Percentiles rank a stretch among this genome's conserved stretches.
Conservation (phyloP, 2,329 filamentous ascomycete genomes). For the Calonectria pteridis region DNA sequence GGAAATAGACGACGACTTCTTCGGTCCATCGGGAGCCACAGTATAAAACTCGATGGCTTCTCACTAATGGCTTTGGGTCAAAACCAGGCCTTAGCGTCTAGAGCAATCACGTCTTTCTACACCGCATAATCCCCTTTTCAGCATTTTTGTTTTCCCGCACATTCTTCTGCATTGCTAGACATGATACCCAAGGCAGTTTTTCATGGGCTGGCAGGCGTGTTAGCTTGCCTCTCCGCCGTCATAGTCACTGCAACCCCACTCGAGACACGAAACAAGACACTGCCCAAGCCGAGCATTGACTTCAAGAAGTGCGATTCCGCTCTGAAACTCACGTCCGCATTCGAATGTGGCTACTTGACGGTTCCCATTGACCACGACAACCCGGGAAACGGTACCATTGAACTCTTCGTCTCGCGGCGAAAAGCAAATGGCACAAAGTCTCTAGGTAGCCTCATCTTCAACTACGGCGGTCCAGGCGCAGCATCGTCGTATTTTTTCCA, state of each 20-base stretch:
- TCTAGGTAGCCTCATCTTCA: conserved; percentile 35
- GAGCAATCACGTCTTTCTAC: background rate
- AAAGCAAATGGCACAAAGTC: background rate
- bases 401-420: background rate
- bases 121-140: background rate
- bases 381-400: background rate
- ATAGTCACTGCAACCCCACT: background rate
- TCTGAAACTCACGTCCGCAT: background rate
- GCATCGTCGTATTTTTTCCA: conserved; percentile 23
- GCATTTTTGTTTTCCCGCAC: background rate
- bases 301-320: background rate
- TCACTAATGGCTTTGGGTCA: background rate
- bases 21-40: background rate
- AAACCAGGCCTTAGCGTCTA: background rate
- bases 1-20: background rate
- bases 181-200: background rate
- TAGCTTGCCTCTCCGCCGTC: background rate
- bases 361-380: conserved; percentile 8
- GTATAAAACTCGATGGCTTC: background rate
- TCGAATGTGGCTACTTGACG: background rate
- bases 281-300: background rate
- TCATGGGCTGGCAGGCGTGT: background rate
- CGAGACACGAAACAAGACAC: background rate
- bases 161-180: too few relatives aligned
- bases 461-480: conserved; percentile 39